Base-by-base conservation (phyloP, 768 basidiomycete genomes). In the Leccinum variicolor region DNA sequence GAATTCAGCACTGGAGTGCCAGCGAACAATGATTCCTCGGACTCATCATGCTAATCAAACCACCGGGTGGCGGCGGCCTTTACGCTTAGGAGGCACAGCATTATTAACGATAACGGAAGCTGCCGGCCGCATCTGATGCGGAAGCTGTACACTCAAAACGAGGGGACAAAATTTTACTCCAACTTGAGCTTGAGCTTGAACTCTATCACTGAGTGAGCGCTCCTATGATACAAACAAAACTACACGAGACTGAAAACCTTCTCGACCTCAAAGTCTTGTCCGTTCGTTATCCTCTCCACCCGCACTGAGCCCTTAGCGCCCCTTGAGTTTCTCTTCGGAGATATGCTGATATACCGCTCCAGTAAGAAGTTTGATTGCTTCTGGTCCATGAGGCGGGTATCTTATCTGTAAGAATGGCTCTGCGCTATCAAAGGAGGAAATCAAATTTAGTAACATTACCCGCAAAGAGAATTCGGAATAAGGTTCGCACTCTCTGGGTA, bases 401-500 rank as follows among this genome's bases (percentile, higher is more conserved):
- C 71, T 63, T 39, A 52, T 1, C 29, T 60, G 54, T 10, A 73
- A 43, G 19, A 58, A 46, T 2, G 57, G 46, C 53, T 71, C 71
- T 47, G 63, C 69, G 39, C 69, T 70, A 31, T 48, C 4, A 36
- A 13, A 25, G 25, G 41, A 25, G 49, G 19, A 0, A 54, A 52
- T 13, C 33, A 19, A 45, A 28, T 29, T 63, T 33, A 66, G 58
- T 14, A 36, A 57, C 0, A 4, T n/a, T 8, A 53, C 21, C n/a
- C 50, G 7, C 23, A 25, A 36, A 50, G 4, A 15, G 15, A 10
- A 31, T 29, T 43, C 53, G 56, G 46, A 26, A 53, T 34, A 39
- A 41, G 26, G 21, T 36, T 33, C n/a, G 45, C 55, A 86, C 86
- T 81, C 83, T 67, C 71, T 75, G 4, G 88, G 86, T 23, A 82